Conservation (phyloP, 371 early-diverging fungal genomes). For the Gilbertella persicaria region DNA sequence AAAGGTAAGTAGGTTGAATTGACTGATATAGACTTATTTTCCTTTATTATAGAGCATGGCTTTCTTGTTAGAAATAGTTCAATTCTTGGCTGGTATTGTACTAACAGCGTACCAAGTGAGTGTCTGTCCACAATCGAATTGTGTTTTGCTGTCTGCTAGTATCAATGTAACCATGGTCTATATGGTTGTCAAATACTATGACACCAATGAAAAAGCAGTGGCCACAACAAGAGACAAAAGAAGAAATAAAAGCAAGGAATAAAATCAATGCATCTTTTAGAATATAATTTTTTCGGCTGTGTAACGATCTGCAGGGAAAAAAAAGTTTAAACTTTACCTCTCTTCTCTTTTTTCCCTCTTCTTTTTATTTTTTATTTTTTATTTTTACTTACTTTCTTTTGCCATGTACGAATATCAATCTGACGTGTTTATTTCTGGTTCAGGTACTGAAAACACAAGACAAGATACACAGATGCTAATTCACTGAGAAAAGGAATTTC, state of each 20-base stretch:
- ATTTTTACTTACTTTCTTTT: conserved; percentile 5
- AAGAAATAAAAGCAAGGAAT: conserved; percentile 9
- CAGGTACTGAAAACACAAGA: conserved; percentile 27
- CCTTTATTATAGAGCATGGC: conserved; percentile 1
- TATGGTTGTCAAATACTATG: conserved; percentile 19
- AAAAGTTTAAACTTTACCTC: not conserved
- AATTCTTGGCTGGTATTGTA: conserved; percentile 18
- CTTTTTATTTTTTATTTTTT: conserved; percentile 19
- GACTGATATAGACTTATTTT: not conserved
- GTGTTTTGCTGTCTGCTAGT: conserved; percentile 23
- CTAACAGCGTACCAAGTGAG: conserved; percentile 21
- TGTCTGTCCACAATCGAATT: conserved; percentile 24
- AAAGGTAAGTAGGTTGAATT: conserved; percentile 4
- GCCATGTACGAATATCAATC: conserved; percentile 19
- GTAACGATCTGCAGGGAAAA: too few relatives aligned
- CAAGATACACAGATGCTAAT: not conserved
- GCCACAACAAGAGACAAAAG: conserved; percentile 19
- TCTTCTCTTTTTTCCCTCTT: conserved; percentile 5
- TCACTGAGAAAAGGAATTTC: conserved; percentile 26
- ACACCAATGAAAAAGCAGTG: conserved; percentile 7
- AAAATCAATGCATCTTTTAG: not conserved
- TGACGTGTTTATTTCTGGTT: conserved; percentile 43
- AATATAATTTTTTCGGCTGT: too few relatives aligned
- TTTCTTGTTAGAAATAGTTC: conserved; percentile 11
- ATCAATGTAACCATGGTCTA: conserved; percentile 26